Percentiles rank a stretch among this genome's conserved stretches.
Evolutionary conservation across 225 moss, liverwort and hornwort species (phyloP).

Genomic region (Polytrichum commune): DNA sequence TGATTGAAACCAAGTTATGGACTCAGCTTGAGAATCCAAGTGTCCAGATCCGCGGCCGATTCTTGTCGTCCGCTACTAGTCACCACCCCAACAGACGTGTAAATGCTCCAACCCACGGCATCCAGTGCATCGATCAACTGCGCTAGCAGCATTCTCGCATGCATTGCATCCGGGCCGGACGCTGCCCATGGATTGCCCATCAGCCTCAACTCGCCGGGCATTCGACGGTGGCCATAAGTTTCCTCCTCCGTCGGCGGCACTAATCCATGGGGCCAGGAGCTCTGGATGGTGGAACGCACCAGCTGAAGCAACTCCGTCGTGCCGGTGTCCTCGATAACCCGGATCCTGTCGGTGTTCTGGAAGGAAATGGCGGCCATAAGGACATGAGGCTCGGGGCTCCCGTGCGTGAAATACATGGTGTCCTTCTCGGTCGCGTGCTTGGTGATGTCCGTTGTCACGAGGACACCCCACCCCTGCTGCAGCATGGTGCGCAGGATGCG

Average conservation of each 20-base stretch:
- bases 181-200: background rate
- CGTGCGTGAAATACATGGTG: constrained; percentile 21
- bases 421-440: background rate
- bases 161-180: no score
- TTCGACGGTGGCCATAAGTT: background rate
- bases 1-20: no score
- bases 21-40: no score
- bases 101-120: background rate
- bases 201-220: background rate
- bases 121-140: background rate
- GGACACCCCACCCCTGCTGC: constrained; percentile 20
- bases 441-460: background rate
- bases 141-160: background rate
- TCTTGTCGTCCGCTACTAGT: no score
- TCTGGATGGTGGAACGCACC: constrained; percentile 12
- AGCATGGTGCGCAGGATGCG: constrained; percentile 25
- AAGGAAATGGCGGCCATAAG: constrained; percentile 23
- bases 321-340: constrained; percentile 9
- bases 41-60: no score
- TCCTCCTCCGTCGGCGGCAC: background rate
- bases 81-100: background rate
- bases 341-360: constrained; percentile 6
- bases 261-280: constrained; percentile 8
- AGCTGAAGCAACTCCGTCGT: constrained; percentile 8
- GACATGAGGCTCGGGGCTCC: constrained; percentile 1